Evolutionary conservation across 2,329 filamentous ascomycete genomes (phyloP), one percentile per base, ranked within the genome.

Genomic region (Pseudogymnoascus sp.): DNA sequence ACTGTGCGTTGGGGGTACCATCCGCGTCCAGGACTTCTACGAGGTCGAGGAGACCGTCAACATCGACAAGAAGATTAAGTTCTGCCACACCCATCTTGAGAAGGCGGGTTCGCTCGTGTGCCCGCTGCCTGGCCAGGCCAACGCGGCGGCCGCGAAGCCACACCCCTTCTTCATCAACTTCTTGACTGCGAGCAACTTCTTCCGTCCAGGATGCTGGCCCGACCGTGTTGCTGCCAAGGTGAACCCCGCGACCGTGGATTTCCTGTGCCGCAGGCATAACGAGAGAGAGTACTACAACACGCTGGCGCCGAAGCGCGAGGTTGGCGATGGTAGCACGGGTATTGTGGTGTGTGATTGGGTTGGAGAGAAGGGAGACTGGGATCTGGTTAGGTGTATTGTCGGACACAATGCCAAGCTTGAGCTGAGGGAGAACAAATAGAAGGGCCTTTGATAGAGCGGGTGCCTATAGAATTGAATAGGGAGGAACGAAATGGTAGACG

Each of bases 331-430:
- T 29, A 83, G 85, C 5, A 95, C 92, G 1, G 94, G 94, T 3
- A 85, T 97, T 63, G 86, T 97, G 48, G 88, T 97, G 27, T 94
- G 89, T 65, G 94, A 99, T 75, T 97, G 90, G 90, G 92, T 97
- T 59, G 94, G 94, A 2, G 79, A 86, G 64, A 81, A 87, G 65
- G 92, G 88, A 0, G 89, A 97, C 75, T 99, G 93, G 93, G 92
- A 97, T 76, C 75, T 97, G 61, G 84, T 95, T 36, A 84, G 87
- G 66, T 90, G 90, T 74, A 88, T 97, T 69, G 87, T 97, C 5
- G 92, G 90, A 5, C 92, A 96, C 91, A 99, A 99, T 73, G 84
- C 88, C 25, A 88, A 79, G 65, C 70, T 87, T 64, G 80, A 85
- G 70, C 68, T 81, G 61, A 79, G 63, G 29, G 65, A 51, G 27